A percentile compares a stretch with the other conserved stretches of the same genome.
phyloP scores from a whole-genome alignment of 2,329 filamentous ascomycete species.

The Aspergillus fijiensis region DNA sequence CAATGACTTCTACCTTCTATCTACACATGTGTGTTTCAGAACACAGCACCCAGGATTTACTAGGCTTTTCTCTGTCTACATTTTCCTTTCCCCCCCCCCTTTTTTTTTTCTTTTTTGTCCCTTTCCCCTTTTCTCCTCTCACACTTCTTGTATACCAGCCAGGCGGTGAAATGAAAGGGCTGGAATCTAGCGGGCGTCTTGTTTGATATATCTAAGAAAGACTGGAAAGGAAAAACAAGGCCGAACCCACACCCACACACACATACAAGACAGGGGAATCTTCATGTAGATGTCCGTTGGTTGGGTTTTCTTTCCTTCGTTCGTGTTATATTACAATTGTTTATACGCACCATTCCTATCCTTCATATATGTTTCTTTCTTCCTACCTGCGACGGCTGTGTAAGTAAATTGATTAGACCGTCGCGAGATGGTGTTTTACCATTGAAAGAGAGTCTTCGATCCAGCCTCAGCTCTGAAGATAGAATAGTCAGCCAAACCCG shows the following conservation, averaged over 20 bases:
- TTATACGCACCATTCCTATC: neutral
- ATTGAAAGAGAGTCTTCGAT: no score
- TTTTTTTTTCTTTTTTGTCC: neutral
- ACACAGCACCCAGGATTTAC: neutral
- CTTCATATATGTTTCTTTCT: no score
- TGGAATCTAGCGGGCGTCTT: constrained; percentile 13
- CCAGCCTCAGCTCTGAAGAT: no score
- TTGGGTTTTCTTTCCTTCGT: neutral
- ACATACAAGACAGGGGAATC: neutral
- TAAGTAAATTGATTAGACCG: no score
- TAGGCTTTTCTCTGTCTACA: neutral
- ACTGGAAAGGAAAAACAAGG: neutral
- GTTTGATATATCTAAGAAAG: neutral
- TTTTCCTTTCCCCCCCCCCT: constrained; percentile 1
- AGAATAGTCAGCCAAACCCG: no score
- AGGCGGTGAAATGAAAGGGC: neutral
- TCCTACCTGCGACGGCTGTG: no score
- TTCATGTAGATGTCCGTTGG: neutral
- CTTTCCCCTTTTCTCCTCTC: neutral
- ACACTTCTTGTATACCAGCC: neutral
- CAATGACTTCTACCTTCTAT: neutral
- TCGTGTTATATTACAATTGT: neutral
- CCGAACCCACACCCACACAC: neutral
- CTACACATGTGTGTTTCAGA: neutral
- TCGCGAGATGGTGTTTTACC: no score